A percentile compares a stretch with the other conserved stretches of the same genome.
These are phyloP conservation scores for Parastagonospora nodorum DNA, from an alignment of 2,329 filamentous ascomycete genomes.

Conservation along the genomic window DNA sequence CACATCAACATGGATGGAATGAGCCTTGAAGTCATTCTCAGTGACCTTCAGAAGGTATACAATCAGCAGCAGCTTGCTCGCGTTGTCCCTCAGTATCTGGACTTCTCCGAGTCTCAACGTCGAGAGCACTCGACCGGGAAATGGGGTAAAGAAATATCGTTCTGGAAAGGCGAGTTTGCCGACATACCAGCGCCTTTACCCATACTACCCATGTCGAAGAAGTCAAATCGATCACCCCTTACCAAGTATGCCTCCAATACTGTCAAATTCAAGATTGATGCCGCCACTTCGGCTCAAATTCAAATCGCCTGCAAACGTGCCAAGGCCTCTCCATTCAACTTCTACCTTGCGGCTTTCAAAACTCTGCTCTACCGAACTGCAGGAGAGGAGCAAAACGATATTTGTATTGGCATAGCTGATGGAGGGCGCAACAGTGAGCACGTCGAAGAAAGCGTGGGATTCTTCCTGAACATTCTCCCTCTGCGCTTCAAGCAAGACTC, in stretches of 20 bases:
- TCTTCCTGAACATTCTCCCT: slow-evolving; percentile 40
- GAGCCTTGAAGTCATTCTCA: slow-evolving; percentile 51
- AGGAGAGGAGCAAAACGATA: too few relatives aligned
- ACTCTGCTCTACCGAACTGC: too few relatives aligned
- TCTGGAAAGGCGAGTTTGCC: slow-evolving; percentile 6
- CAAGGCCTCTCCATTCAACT: slow-evolving; percentile 52
- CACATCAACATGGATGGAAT: slow-evolving; percentile 59
- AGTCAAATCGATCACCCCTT: background rate
- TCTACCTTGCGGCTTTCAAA: slow-evolving; percentile 53
- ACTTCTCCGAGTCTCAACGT: slow-evolving; percentile 5
- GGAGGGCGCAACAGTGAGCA: slow-evolving; percentile 38
- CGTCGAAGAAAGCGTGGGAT: slow-evolving; percentile 18
- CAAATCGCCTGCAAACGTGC: slow-evolving; percentile 24
- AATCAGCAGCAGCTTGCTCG: slow-evolving; percentile 23
- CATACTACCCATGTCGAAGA: background rate
- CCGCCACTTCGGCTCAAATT: slow-evolving; percentile 10
- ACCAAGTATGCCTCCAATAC: background rate
- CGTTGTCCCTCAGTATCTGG: slow-evolving; percentile 5
- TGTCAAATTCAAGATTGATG: background rate
- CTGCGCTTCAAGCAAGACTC: slow-evolving; percentile 31
- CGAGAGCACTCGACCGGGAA: slow-evolving; percentile 1
- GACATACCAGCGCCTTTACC: background rate
- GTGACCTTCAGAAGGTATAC: slow-evolving; percentile 53
- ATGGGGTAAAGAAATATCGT: slow-evolving; percentile 3
- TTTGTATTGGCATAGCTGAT: slow-evolving; percentile 52